Conservation (phyloP, 2,329 filamentous ascomycete genomes). For the Pseudodiploospora longispora region DNA sequence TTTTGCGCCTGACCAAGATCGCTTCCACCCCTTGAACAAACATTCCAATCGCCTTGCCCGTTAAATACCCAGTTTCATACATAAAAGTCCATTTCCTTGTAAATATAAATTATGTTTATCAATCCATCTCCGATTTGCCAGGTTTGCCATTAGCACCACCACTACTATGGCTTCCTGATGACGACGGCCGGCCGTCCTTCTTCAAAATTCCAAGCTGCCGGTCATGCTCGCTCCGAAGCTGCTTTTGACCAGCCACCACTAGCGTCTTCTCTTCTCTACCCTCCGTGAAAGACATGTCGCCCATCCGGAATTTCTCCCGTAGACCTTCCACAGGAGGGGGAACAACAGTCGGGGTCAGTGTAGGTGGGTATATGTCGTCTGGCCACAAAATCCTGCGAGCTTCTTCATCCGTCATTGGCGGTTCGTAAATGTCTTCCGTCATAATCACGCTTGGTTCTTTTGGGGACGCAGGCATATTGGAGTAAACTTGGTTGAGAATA, state of each 20-base stretch:
- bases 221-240: conserved; percentile 25
- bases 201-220: conserved; percentile 17
- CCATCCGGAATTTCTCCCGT: conserved; percentile 33
- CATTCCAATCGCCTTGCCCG: too few species aligned
- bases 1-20: too few species aligned
- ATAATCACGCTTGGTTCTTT: conserved; percentile 6
- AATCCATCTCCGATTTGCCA: not conserved
- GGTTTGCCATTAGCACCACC: not conserved
- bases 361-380: conserved; percentile 17
- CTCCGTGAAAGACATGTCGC: conserved; percentile 24
- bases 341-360: conserved; percentile 2
- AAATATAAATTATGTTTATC: too few species aligned
- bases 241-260: conserved; percentile 24
- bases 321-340: conserved; percentile 16
- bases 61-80: too few species aligned
- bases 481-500: not conserved
- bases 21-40: too few species aligned
- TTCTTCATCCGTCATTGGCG: conserved; percentile 32
- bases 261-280: conserved; percentile 32
- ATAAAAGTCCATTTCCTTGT: too few species aligned
- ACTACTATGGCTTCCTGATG: not conserved
- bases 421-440: conserved; percentile 18
- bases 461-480: conserved; percentile 10
- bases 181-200: conserved; percentile 9
- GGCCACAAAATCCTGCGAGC: conserved; percentile 33